Conservation (phyloP, 129 eudicot species). For the Lonicera japonica region DNA sequence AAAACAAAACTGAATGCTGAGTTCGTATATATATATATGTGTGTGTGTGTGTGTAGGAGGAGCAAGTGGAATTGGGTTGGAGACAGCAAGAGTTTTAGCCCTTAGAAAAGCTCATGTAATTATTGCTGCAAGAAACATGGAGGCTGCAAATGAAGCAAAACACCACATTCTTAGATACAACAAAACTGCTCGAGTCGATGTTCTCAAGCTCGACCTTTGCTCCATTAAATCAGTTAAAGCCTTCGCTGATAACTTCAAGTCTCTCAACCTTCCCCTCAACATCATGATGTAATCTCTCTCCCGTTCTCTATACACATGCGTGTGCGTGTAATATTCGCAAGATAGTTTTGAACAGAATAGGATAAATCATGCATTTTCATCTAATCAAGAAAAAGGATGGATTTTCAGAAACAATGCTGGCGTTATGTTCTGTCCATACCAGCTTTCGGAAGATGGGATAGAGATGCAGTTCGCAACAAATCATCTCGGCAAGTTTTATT, state of each 20-base stretch:
- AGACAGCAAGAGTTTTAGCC: constrained; percentile 84
- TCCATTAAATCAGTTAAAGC: constrained; percentile 57
- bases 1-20: no score
- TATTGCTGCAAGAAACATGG: constrained; percentile 75
- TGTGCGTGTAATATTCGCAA: no score
- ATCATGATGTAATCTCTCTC: constrained; percentile 54
- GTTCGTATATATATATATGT: background rate
- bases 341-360: no score
- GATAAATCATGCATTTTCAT: no score
- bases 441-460: constrained; percentile 75
- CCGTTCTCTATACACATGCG: no score
- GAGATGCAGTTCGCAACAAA: constrained; percentile 94
- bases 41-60: constrained; percentile 48
- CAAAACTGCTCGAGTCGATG: constrained; percentile 49
- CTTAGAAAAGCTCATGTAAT: constrained; percentile 72
- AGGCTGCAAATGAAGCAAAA: constrained; percentile 80
- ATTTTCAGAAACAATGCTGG: constrained; percentile 92
- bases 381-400: background rate
- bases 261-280: constrained; percentile 84
- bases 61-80: constrained; percentile 90
- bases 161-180: constrained; percentile 39
- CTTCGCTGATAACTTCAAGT: constrained; percentile 51
- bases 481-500: constrained; percentile 46
- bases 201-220: constrained; percentile 72
- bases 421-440: constrained; percentile 82